Percentiles rank a stretch among this genome's conserved stretches.
Conservation (phyloP, 83 land plant genomes). For the Thuja plicata region DNA sequence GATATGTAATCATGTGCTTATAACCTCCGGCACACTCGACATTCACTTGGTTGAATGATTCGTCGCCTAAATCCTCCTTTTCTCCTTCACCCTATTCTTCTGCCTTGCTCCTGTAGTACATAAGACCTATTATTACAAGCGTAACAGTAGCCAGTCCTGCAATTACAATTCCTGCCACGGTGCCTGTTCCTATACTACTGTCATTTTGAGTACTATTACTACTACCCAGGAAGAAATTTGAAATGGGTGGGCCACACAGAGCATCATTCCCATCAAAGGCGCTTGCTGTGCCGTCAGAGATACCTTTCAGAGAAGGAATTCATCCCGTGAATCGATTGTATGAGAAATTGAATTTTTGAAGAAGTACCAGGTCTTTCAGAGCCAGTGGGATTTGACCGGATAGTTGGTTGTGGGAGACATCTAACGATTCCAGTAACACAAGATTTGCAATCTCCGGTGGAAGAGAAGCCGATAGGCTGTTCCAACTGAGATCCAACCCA, state of each 20-base stretch:
- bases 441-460: slow-evolving; percentile 38
- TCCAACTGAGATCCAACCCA: slow-evolving; percentile 50
- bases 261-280: slow-evolving; percentile 55
- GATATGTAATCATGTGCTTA: background rate
- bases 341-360: slow-evolving; percentile 43
- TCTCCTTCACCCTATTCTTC: background rate
- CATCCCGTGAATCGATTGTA: slow-evolving; percentile 50
- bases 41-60: background rate
- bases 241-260: slow-evolving; percentile 48
- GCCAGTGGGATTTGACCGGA: slow-evolving; percentile 33
- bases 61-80: background rate
- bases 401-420: slow-evolving; percentile 37
- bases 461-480: slow-evolving; percentile 46
- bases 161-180: background rate
- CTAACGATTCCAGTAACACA: slow-evolving; percentile 9
- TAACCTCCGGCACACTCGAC: background rate
- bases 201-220: background rate
- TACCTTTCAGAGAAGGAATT: slow-evolving; percentile 28
- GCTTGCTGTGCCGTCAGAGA: slow-evolving; percentile 19
- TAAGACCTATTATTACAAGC: background rate
- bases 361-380: slow-evolving; percentile 14
- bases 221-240: background rate
- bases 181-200: background rate
- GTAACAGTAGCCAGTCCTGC: background rate
- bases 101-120: background rate